Evolutionary conservation across 1,139 yeast genomes (phyloP).

Genomic region (Keqinozyma sinolaborantium): DNA sequence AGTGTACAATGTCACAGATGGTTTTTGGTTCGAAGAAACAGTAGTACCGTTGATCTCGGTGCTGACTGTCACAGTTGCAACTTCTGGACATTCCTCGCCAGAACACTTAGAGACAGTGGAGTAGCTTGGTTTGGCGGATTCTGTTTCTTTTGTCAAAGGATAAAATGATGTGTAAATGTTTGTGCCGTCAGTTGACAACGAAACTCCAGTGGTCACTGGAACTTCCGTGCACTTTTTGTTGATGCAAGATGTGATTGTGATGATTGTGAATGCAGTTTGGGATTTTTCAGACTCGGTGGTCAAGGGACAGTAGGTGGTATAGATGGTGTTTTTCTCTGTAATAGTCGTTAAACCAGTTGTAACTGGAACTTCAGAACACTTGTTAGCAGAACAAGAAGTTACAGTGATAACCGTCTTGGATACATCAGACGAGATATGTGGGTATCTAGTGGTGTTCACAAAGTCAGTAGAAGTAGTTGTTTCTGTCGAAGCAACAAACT

Average conservation of each 20-base stretch:
- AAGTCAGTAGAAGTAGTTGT: slow-evolving; percentile 18
- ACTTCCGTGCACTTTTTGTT: slow-evolving; percentile 12
- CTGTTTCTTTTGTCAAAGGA: slow-evolving; percentile 27
- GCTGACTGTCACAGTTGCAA: slow-evolving; percentile 25
- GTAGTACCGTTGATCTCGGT: slow-evolving; percentile 19
- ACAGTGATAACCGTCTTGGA: slow-evolving; percentile 36
- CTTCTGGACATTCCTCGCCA: slow-evolving; percentile 26
- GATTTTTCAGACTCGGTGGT: slow-evolving; percentile 9
- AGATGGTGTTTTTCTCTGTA: slow-evolving; percentile 17
- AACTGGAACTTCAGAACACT: slow-evolving; percentile 15
- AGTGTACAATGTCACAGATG: too few species aligned
- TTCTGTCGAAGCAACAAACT: slow-evolving; percentile 20
- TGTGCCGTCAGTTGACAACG: slow-evolving; percentile 24
- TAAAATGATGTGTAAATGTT: slow-evolving; percentile 49
- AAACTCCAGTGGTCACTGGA: slow-evolving; percentile 11
- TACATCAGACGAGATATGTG: slow-evolving; percentile 20
- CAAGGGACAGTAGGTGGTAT: slow-evolving; percentile 34
- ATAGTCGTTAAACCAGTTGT: slow-evolving; percentile 16
- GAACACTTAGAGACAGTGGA: slow-evolving; percentile 51
- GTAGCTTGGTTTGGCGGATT: too few species aligned
- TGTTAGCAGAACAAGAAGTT: slow-evolving; percentile 42
- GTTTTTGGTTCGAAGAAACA: too few species aligned
- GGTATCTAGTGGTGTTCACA: slow-evolving; percentile 25
- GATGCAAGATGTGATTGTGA: slow-evolving; percentile 50
- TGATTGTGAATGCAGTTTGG: slow-evolving; percentile 18